Percentiles rank a stretch among this genome's conserved stretches.
Evolutionary conservation across 768 basidiomycete species (phyloP).

Genomic region (Kwoniella dendrophila): DNA sequence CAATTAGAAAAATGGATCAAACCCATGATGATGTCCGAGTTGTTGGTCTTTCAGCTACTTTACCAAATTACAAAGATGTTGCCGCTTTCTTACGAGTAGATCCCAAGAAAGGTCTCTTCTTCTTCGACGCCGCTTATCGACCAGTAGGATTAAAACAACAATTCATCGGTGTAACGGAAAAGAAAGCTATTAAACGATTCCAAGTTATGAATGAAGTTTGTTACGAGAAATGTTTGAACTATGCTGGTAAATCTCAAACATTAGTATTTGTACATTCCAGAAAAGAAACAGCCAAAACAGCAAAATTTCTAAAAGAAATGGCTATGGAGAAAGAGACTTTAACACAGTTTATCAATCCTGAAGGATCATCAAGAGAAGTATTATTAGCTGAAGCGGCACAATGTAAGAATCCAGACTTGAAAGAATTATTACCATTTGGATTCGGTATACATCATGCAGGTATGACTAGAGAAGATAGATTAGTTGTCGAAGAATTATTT

Average conservation of each 20-base stretch:
- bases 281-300: conserved; percentile 97
- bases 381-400: conserved; percentile 78
- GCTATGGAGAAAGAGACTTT: conserved; percentile 97
- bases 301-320: conserved; percentile 88
- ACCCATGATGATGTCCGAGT: conserved; percentile 89
- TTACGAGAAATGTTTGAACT: conserved; percentile 95
- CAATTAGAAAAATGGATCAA: conserved; percentile 91
- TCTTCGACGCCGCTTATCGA: conserved; percentile 91
- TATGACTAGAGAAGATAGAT: conserved; percentile 88
- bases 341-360: conserved; percentile 91
- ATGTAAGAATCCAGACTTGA: conserved; percentile 77
- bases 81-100: conserved; percentile 96
- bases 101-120: conserved; percentile 86
- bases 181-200: conserved; percentile 98
- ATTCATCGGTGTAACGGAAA: conserved; percentile 96
- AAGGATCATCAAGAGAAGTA: conserved; percentile 87
- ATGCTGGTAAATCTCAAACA: conserved; percentile 70
- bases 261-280: conserved; percentile 97
- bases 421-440: conserved; percentile 90
- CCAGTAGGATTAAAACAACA: conserved; percentile 95
- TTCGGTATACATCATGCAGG: conserved; percentile 98
- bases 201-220: conserved; percentile 99
- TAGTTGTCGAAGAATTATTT: conserved; percentile 90
- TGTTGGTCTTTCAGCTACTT: conserved; percentile 90
- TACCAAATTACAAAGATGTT: conserved; percentile 98